Base-by-base conservation (phyloP, 1,284 basidiomycete species). In the Apiotrichum montevideense region DNA sequence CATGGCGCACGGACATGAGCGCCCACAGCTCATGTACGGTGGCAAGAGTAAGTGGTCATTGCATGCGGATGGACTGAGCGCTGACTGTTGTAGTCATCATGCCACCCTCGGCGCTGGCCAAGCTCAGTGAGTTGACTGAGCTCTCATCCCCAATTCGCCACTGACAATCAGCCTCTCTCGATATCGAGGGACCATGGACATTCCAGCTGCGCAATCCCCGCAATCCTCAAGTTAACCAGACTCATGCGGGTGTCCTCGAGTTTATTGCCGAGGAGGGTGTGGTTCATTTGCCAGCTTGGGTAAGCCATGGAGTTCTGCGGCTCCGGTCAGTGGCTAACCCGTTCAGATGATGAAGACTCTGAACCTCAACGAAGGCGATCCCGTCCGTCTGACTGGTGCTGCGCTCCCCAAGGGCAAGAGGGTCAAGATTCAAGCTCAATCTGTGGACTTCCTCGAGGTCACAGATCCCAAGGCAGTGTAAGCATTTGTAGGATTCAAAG, bases 241-340 rank as follows among this genome's bases (percentile, higher is more conserved):
- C 96, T 1, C 92, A 99, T 72, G 88, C 88, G 1, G 96, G 96
- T 81, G 96, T 99, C 13, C 84, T 99, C 46, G 96, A 99, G 74
- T 99, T 99, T 77, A 98, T 98, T 63, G 95, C 96, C 1, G 89
- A 97, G 57, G 94, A 98, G 74, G 96, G 96, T 13, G 83, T 88
- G 21, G 94, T 96, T 3, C 89, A 98, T 78, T 80, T 99, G 11
- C 96, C 96, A 0, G 89, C 92, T 63, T 99, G 96, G 96, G 81
- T 81, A 59, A 57, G 50, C 49, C 10, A 34, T 10, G 21, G 21
- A 21, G 21, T 21, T 21, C 21, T 21, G 21, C 21, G 21, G 21
- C 21, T 21, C 21, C 21, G 21, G 21, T 21, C 21, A 21, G 21
- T 21, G 21, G 21, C 21, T 21, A 21, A 21, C 21, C 21, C 21